Evolutionary conservation across 2,329 filamentous ascomycete genomes (phyloP).

Genomic region (Arthrobotrys sinensis): DNA sequence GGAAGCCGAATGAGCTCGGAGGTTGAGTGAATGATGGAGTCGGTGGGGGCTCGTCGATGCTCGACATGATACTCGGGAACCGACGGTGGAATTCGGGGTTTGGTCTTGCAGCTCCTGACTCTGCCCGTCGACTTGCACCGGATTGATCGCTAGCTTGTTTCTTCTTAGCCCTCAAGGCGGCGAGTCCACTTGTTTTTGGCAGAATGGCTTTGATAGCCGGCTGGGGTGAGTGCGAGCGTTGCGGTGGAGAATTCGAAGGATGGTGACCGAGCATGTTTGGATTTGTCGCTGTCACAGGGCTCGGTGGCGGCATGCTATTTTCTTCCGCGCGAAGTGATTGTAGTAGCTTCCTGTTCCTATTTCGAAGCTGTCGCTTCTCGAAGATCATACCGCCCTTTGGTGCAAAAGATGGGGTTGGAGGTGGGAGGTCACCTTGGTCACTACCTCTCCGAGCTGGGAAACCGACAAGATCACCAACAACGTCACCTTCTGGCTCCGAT

Average conservation of each 20-base stretch:
- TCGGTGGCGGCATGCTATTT: conserved; percentile 53
- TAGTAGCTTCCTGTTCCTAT: conserved; percentile 54
- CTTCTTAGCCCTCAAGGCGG: conserved; percentile 52
- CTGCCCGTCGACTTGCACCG: conserved; percentile 24
- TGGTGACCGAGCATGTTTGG: conserved; percentile 31
- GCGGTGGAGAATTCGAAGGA: conserved; percentile 38
- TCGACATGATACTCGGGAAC: conserved; percentile 58
- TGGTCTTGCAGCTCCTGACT: conserved; percentile 38
- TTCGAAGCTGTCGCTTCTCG: conserved; percentile 55
- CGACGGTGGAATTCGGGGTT: conserved; percentile 59
- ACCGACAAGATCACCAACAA: conserved; percentile 57
- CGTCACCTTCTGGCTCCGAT: conserved; percentile 58
- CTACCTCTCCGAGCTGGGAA: conserved; percentile 59
- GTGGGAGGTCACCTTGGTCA: conserved; percentile 54
- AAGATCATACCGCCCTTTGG: conserved; percentile 61
- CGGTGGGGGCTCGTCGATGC: conserved; percentile 59
- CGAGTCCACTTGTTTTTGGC: conserved; percentile 39
- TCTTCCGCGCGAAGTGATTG: conserved; percentile 49
- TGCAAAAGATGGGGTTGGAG: conserved; percentile 57
- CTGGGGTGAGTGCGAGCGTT: conserved; percentile 48
- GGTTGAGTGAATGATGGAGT: conserved; percentile 56
- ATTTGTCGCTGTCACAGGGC: conserved; percentile 36
- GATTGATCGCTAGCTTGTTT: conserved; percentile 56
- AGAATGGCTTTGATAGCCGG: conserved; percentile 49
- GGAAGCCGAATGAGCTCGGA: conserved; percentile 55